Conservation (phyloP, 257 asterid genomes). For the Forsythia suspensa region DNA sequence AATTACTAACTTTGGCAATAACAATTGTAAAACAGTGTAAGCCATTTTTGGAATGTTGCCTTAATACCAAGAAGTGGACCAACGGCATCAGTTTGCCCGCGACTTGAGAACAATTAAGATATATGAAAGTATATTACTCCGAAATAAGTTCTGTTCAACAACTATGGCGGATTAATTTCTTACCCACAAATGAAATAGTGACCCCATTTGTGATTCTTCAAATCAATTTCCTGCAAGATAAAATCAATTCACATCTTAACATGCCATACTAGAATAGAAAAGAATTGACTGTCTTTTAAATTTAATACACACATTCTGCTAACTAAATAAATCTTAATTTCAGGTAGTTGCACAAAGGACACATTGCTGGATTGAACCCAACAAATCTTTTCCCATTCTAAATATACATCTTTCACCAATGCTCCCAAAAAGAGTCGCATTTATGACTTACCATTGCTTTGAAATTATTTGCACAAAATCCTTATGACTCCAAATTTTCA, state of each 20-base stretch:
- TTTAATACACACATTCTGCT: neutral
- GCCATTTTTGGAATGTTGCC: neutral
- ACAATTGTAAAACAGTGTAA: neutral
- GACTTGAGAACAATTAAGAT: neutral
- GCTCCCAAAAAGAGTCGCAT: neutral
- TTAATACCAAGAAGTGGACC: neutral
- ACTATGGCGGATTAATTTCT: slow-evolving; percentile 19
- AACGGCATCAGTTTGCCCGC: neutral
- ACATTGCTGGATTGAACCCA: neutral
- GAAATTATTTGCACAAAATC: neutral
- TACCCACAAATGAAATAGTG: slow-evolving; percentile 96
- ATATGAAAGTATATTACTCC: neutral
- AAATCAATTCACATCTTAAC: neutral
- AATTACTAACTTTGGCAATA: neutral
- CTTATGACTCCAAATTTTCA: neutral
- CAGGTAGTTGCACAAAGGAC: neutral
- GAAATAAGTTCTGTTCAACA: slow-evolving; percentile 2
- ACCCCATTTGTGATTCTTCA: slow-evolving; percentile 89
- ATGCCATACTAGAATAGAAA: slow-evolving; percentile 7
- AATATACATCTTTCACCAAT: neutral
- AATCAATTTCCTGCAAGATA: slow-evolving; percentile 73
- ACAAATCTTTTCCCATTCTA: neutral
- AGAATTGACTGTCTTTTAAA: neutral
- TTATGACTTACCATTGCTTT: neutral
- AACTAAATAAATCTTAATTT: neutral